These are phyloP conservation scores for Trichophyton equinum DNA, from an alignment of 2,329 filamentous ascomycete species.

Conservation along the genomic window DNA sequence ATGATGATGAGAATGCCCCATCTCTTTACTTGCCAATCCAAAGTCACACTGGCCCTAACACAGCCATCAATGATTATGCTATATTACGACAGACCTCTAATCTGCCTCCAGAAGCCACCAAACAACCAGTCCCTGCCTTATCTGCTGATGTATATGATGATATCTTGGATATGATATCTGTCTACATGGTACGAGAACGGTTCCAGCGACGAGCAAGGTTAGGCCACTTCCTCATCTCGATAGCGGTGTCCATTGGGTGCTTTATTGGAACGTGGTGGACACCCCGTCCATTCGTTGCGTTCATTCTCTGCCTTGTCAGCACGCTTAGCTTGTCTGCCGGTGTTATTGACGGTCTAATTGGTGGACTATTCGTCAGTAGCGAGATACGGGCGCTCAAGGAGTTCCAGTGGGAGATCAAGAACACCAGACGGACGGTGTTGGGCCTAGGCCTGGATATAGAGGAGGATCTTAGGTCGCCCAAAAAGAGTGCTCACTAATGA, in stretches of 20 bases:
- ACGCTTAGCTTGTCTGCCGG: constrained; percentile 66
- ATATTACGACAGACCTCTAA: neutral
- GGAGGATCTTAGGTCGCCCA: constrained; percentile 10
- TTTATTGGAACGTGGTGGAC: constrained; percentile 79
- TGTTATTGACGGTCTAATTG: constrained; percentile 71
- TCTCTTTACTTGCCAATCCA: constrained; percentile 13
- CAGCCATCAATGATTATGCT: neutral
- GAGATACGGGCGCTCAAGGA: constrained; percentile 75
- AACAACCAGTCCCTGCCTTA: constrained; percentile 1
- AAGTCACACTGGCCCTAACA: constrained; percentile 5
- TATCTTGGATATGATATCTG: constrained; percentile 57
- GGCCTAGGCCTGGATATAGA: constrained; percentile 15
- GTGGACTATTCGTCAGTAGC: constrained; percentile 70
- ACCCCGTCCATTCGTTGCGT: constrained; percentile 61
- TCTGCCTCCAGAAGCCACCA: neutral
- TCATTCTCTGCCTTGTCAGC: constrained; percentile 66
- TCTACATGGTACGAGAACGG: constrained; percentile 58
- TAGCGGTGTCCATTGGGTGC: constrained; percentile 59
- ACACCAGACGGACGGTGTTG: constrained; percentile 38
- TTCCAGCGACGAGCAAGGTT: constrained; percentile 60
- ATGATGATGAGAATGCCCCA: constrained; percentile 10
- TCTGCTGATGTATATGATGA: constrained; percentile 48
- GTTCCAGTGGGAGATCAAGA: constrained; percentile 84
- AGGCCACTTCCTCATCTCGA: constrained; percentile 57
- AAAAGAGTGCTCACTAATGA: neutral